These are phyloP conservation scores for Camelina hispida DNA, from an alignment of 345 rosid species.

Conservation along the genomic window DNA sequence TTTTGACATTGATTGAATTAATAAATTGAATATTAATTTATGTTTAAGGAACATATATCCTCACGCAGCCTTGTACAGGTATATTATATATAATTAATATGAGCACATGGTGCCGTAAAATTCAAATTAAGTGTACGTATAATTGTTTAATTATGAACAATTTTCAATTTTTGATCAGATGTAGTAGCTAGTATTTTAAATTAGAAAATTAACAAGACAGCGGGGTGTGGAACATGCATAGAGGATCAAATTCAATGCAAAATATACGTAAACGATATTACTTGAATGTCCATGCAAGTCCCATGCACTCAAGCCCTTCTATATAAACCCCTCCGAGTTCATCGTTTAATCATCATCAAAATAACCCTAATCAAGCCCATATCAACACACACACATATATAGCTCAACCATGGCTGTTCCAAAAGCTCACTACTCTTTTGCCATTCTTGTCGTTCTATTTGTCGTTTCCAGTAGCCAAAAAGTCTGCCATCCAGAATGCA, in stretches of 20 bases:
- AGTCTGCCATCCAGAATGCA: conserved; percentile 30
- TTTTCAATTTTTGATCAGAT: too few species aligned
- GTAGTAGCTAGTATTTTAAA: too few species aligned
- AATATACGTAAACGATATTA: neutral
- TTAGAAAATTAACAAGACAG: neutral
- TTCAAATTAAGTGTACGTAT: too few species aligned
- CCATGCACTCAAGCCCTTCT: conserved; percentile 1
- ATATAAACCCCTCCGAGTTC: neutral
- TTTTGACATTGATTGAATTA: neutral
- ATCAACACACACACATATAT: too few species aligned
- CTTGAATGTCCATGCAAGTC: conserved; percentile 1
- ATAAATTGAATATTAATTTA: neutral
- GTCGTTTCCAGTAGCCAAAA: conserved; percentile 15
- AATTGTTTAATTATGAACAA: too few species aligned
- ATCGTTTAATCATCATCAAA: neutral
- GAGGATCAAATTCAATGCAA: neutral
- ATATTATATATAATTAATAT: too few species aligned
- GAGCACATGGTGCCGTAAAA: too few species aligned
- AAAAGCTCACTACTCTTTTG: conserved; percentile 22
- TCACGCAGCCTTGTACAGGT: neutral
- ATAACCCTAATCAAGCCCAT: neutral
- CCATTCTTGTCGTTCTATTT: conserved; percentile 11
- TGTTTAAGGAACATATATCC: conserved; percentile 19
- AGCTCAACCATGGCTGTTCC: neutral
- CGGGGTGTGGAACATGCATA: conserved; percentile 6